Base-by-base conservation (phyloP, 2,329 filamentous ascomycete species). In the Diplodia intermedia region DNA sequence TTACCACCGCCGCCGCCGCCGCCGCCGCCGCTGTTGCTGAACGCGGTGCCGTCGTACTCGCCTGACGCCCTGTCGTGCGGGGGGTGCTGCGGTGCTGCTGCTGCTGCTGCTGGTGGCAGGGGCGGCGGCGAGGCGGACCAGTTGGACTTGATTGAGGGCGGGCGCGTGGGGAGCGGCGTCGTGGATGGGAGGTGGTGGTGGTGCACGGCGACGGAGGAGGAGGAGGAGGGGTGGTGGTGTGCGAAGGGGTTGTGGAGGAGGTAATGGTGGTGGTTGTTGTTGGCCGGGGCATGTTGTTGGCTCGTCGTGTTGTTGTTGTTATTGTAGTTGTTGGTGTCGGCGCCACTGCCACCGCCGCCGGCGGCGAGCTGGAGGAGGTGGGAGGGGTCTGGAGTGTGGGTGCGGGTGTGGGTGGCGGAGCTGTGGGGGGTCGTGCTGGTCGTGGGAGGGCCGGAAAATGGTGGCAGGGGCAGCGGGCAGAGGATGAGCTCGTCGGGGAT, bases 191-290 rank as follows among this genome's bases (percentile, higher is more conserved):
- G 65, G 8, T 33, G 31, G 8, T 33, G 33, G 33, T 9, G 33
- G 33, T 36, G 7, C 33, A 11, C 33, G 33, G 9, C 33, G 75
- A 70, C 69, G 73, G 65, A 52, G 70, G 69, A 63, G 29, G 23
- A 52, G 52, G 20, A 52, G 4, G n/a, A 14, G 47, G 52, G 61
- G 20, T 8, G 65, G 29, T 65, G 67, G 29, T 52, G 47, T n/a
- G 57, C 18, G 40, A 53, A 23, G 33, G 15, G 53, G 47, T 26
- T n/a, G 43, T 52, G 50, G 43, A 47, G 53, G 47, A n/a, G 23
- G 33, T 57, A 38, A 36, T 36, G 33, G 56, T 52, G n/a, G 20
- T 40, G 43, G 33, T 1, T 7, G 55, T 26, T 26, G 23, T 65
- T 29, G 40, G 33, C 18, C 9, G 23, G 9, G 52, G 43, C 2